These are phyloP conservation scores for Yamadazyma triangularis DNA, from an alignment of 1,139 yeast genomes.

Conservation along the genomic window DNA sequence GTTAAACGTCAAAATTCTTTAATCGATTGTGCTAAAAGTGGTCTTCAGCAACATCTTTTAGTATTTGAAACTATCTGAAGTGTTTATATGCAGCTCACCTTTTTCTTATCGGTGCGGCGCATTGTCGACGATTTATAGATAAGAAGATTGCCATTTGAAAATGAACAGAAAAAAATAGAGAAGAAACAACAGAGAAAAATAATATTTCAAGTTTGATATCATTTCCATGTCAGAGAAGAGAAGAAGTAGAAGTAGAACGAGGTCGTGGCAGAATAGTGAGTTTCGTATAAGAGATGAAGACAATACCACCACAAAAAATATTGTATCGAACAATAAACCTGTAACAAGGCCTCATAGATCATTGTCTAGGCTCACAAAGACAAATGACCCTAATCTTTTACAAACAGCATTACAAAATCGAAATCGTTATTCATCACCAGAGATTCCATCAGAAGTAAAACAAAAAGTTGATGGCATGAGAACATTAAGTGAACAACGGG, in stretches of 20 bases:
- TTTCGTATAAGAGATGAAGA: slow-evolving; percentile 10
- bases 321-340: slow-evolving; percentile 1
- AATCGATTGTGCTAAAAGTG: slow-evolving; percentile 45
- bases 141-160: no score
- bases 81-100: no score
- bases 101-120: slow-evolving; percentile 1
- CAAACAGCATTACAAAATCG: slow-evolving; percentile 12
- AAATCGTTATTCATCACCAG: slow-evolving; percentile 4
- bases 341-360: slow-evolving; percentile 9
- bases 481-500: slow-evolving; percentile 2
- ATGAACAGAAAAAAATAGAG: no score
- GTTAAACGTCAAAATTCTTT: slow-evolving; percentile 45
- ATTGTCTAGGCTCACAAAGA: slow-evolving; percentile 6
- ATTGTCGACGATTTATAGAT: slow-evolving; percentile 1
- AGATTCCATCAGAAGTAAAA: neutral
- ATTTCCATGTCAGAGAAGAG: slow-evolving; percentile 3
- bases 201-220: no score
- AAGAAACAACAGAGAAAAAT: no score
- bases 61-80: slow-evolving; percentile 10
- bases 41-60: slow-evolving; percentile 25
- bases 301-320: slow-evolving; percentile 4
- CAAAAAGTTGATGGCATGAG: slow-evolving; percentile 1
- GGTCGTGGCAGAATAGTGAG: slow-evolving; percentile 5
- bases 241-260: slow-evolving; percentile 8
- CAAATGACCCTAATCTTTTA: slow-evolving; percentile 3